Conservation (phyloP, 805 yeast species). For the Saccharomycopsis fodiens region DNA sequence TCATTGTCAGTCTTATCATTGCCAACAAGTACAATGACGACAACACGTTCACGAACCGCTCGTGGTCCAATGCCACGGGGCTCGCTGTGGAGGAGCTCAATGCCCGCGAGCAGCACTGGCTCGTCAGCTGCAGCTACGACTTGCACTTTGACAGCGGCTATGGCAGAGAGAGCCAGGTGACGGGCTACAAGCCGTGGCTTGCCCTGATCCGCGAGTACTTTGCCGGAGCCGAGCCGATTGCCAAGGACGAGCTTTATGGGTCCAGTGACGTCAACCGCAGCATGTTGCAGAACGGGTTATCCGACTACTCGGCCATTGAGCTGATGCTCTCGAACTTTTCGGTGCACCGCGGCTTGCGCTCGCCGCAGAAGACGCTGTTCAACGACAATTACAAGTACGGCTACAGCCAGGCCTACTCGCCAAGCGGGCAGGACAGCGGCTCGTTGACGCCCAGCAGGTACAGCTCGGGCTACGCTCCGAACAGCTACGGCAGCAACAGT, state of each 20-base stretch:
- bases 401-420: background rate
- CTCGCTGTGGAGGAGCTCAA: slow-evolving; percentile 56
- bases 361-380: slow-evolving; percentile 4
- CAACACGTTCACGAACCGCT: slow-evolving; percentile 88
- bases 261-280: background rate
- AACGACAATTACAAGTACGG: background rate
- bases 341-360: slow-evolving; percentile 1
- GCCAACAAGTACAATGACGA: slow-evolving; percentile 96
- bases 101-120: slow-evolving; percentile 63
- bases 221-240: background rate
- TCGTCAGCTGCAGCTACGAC: slow-evolving; percentile 25
- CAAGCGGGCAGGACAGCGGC: background rate
- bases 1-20: slow-evolving; percentile 65
- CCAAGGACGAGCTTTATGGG: slow-evolving; percentile 7
- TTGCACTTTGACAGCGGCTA: slow-evolving; percentile 16
- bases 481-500: background rate
- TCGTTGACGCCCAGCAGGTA: background rate
- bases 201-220: background rate
- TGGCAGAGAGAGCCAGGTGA: background rate
- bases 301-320: slow-evolving; percentile 4
- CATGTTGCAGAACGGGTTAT: slow-evolving; percentile 2
- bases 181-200: slow-evolving; percentile 1
- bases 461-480: background rate
- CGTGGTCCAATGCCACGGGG: slow-evolving; percentile 97
- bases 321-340: slow-evolving; percentile 3